Base-by-base conservation (phyloP, 345 rosid species). In the Salix exigua region DNA sequence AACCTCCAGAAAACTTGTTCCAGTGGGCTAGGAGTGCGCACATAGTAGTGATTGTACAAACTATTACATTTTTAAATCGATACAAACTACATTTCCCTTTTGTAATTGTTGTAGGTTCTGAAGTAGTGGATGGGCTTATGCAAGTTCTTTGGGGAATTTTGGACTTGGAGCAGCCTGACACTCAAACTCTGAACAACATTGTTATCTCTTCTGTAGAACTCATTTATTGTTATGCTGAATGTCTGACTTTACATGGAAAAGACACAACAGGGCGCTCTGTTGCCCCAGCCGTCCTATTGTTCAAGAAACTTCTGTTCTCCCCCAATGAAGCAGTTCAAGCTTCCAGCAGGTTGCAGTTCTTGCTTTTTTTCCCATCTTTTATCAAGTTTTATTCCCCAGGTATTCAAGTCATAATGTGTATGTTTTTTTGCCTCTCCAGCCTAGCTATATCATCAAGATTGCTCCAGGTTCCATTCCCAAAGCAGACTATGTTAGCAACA, bases 381-480 rank as follows among this genome's bases (percentile, higher is more conserved):
- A 70, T 71, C 62, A 33, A 68, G 71, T 33, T 68, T 44, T 65
- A 26, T 38, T 14, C 74, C 42, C 78, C 33, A 31, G 42, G 42
- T 73, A 58, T 77, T 84, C 76, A 40, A 40, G 14, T 40, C 14
- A 40, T 40, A 11, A 80, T 79, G 65, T 72, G 16, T 19, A 61
- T 35, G 67, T 72, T 16, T 48, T 62, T 66, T 66, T 55, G 19
- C 60, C 10, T 71, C 79, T 81, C 48, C 94, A 96, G 99, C 92
- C 88, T 96, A 80, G 98, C 99, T 50, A 93, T 96, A 87, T 92
- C 99, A 33, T 93, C 99, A 70, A 93, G 97, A 84, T 86, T 96
- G 82, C 98, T 96, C 77, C 99, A 96, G 88, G 99, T 96, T 79
- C 99, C 99, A 70, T 96, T 96, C 83, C 98, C 99, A 77, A 96